phyloP scores from a whole-genome alignment of 2,329 filamentous ascomycete species.

The Huntiella abstrusa region DNA sequence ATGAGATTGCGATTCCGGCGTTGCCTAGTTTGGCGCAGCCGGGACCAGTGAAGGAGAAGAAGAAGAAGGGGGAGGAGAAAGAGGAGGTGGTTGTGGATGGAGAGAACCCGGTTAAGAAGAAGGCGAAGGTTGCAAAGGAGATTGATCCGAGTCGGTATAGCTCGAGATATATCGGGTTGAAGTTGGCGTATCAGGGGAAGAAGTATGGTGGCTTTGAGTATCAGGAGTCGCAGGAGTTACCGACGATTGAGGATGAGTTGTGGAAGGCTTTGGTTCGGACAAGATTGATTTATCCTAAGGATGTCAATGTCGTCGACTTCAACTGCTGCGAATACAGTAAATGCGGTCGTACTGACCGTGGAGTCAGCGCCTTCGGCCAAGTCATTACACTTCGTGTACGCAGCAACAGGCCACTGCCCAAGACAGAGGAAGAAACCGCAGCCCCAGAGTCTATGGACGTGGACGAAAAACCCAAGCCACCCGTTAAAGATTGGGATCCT shows the following conservation, averaged over 20 bases:
- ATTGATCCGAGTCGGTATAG: slow-evolving; percentile 69
- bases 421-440: slow-evolving; percentile 14
- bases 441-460: slow-evolving; percentile 5
- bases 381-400: slow-evolving; percentile 70
- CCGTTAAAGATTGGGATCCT: slow-evolving; percentile 36
- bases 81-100: slow-evolving; percentile 1
- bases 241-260: slow-evolving; percentile 80
- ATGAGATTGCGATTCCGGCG: slow-evolving; percentile 8
- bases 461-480: slow-evolving; percentile 11
- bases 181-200: slow-evolving; percentile 83
- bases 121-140: slow-evolving; percentile 22
- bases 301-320: slow-evolving; percentile 50
- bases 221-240: slow-evolving; percentile 49
- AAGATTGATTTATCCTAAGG: slow-evolving; percentile 57
- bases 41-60: slow-evolving; percentile 1
- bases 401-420: slow-evolving; percentile 48
- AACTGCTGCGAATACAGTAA: slow-evolving; percentile 81
- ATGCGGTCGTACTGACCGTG: slow-evolving; percentile 79
- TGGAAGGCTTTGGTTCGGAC: slow-evolving; percentile 80
- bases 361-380: slow-evolving; percentile 93
- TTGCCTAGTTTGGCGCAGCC: slow-evolving; percentile 9
- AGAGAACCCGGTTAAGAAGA: slow-evolving; percentile 15
- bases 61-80: slow-evolving; percentile 8
- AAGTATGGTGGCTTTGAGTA: slow-evolving; percentile 89
- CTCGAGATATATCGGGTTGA: slow-evolving; percentile 72